These are phyloP conservation scores for Hypoxylon sp. DNA, from an alignment of 2,329 filamentous ascomycete species.

Conservation along the genomic window DNA sequence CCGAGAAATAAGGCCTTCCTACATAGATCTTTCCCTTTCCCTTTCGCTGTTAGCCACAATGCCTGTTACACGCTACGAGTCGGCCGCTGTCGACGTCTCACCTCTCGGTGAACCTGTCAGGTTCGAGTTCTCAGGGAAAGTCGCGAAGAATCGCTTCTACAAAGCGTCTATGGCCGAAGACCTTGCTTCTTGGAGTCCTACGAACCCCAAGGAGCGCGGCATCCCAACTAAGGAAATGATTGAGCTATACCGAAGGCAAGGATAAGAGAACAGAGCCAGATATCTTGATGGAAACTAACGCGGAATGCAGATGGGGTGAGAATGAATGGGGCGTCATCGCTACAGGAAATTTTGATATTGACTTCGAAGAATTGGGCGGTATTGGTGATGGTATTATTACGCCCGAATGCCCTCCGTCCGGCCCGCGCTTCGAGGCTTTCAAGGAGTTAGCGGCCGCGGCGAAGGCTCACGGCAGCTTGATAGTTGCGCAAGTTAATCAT, in stretches of 20 bases:
- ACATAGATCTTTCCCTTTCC: background rate
- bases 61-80: conserved; percentile 42
- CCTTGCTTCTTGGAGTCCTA: conserved; percentile 70
- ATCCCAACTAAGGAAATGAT: conserved; percentile 57
- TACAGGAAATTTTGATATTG: conserved; percentile 74
- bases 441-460: conserved; percentile 64
- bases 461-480: conserved; percentile 70
- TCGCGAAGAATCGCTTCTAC: conserved; percentile 73
- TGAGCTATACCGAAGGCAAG: conserved; percentile 62
- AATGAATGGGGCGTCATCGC: conserved; percentile 67
- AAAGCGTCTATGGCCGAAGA: conserved; percentile 77
- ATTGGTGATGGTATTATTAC: conserved; percentile 71
- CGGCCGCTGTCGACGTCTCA: conserved; percentile 45
- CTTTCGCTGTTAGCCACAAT: conserved; percentile 23
- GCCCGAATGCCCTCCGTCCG: conserved; percentile 61
- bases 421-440: conserved; percentile 72
- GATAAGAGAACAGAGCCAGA: conserved; percentile 39
- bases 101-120: conserved; percentile 60
- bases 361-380: conserved; percentile 69
- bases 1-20: background rate
- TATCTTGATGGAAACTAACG: conserved; percentile 1
- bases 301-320: conserved; percentile 65
- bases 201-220: conserved; percentile 62
- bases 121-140: conserved; percentile 65
- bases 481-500: conserved; percentile 72